A percentile compares a stretch with the other conserved stretches of the same genome.
Conservation (phyloP, 2,329 filamentous ascomycete genomes). For the Amesomyces nigricolor region DNA sequence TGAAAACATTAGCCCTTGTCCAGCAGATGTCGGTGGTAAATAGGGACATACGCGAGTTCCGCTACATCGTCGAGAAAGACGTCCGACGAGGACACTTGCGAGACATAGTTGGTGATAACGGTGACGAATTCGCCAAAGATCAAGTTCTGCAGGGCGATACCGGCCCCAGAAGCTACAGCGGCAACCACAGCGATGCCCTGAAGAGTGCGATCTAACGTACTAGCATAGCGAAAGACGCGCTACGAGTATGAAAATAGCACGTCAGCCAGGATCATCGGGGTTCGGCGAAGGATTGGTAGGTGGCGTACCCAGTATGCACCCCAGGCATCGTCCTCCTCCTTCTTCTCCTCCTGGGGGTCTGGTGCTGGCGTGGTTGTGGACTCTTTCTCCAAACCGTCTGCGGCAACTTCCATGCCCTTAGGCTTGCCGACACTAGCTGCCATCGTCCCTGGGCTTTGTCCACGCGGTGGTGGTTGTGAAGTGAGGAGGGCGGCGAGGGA, state of each 20-base stretch:
- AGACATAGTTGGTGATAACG: slow-evolving; percentile 39
- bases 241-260: neutral
- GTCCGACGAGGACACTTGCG: slow-evolving; percentile 29
- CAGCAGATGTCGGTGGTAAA: neutral
- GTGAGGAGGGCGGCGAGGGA: too few species aligned
- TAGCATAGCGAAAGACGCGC: slow-evolving; percentile 22
- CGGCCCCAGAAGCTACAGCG: slow-evolving; percentile 39
- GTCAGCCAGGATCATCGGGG: neutral
- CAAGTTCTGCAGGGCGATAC: slow-evolving; percentile 46
- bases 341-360: slow-evolving; percentile 2
- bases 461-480: neutral
- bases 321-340: slow-evolving; percentile 5
- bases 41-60: slow-evolving; percentile 13
- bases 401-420: neutral
- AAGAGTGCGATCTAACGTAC: slow-evolving; percentile 16
- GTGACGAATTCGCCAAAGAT: slow-evolving; percentile 47
- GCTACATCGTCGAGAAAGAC: slow-evolving; percentile 33
- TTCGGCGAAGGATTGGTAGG: neutral
- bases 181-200: slow-evolving; percentile 23
- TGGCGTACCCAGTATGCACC: slow-evolving; percentile 15
- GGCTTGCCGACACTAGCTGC: neutral
- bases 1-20: neutral
- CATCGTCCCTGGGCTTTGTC: neutral
- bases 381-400: neutral
- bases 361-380: neutral